Percentiles rank a stretch among this genome's conserved stretches.
These are phyloP conservation scores for Somion occarium DNA, from an alignment of 1,284 basidiomycete genomes.

Conservation along the genomic window DNA sequence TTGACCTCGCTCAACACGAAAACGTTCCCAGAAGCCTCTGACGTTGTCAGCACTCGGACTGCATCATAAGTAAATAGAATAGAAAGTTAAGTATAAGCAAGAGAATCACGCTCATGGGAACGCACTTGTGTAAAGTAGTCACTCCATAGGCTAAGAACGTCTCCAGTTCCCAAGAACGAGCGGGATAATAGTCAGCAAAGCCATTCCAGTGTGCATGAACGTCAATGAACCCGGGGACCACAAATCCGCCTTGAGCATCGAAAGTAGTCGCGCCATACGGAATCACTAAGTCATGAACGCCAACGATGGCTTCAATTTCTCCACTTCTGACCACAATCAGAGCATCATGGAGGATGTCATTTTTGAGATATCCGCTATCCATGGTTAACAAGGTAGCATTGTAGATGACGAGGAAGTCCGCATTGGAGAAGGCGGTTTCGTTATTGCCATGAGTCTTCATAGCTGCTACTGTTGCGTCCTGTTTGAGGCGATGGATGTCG, in stretches of 20 bases:
- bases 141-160: conserved; percentile 75
- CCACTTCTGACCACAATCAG: conserved; percentile 49
- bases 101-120: conserved; percentile 5
- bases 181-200: conserved; percentile 44
- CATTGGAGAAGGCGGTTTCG: conserved; percentile 22
- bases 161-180: conserved; percentile 68
- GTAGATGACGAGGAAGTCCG: conserved; percentile 48
- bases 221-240: conserved; percentile 70
- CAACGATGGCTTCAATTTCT: conserved; percentile 47
- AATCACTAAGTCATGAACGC: conserved; percentile 31
- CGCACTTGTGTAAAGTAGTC: conserved; percentile 72
- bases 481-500: conserved; percentile 52
- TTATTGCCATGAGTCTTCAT: conserved; percentile 11
- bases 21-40: conserved; percentile 57
- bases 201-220: conserved; percentile 72
- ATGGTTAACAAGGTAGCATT: conserved; percentile 69
- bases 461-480: conserved; percentile 36
- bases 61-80: background rate
- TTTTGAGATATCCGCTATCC: conserved; percentile 41
- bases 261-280: conserved; percentile 45
- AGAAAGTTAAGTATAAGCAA: background rate
- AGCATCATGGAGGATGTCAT: conserved; percentile 45
- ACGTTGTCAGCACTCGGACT: conserved; percentile 65
- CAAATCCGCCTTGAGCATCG: conserved; percentile 55
- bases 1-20: conserved; percentile 60